A percentile compares a stretch with the other conserved stretches of the same genome.
Conservation (phyloP, 208 protist species). For the Crithidia expoeki region DNA sequence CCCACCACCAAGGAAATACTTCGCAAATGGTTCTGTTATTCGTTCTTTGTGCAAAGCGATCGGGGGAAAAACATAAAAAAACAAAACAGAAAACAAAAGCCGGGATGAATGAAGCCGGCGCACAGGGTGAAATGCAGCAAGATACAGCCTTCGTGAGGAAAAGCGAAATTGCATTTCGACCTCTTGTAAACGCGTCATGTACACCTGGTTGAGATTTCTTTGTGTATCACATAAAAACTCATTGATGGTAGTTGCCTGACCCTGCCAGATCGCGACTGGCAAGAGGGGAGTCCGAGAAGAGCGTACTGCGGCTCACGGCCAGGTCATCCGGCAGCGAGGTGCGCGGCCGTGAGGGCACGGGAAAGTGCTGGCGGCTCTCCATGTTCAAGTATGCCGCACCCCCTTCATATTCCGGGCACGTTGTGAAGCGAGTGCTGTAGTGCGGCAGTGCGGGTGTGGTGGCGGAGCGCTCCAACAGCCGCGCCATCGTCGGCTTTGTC, state of each 20-base stretch:
- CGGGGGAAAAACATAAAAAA: not conserved
- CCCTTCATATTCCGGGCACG: conserved; percentile 2
- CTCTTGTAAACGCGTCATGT: too few relatives aligned
- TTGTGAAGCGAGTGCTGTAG: conserved; percentile 1
- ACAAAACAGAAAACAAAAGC: not conserved
- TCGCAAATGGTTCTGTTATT: too few relatives aligned
- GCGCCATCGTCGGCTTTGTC: conserved; percentile 18
- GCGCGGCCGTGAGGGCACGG: conserved; percentile 17
- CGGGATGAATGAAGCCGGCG: not conserved
- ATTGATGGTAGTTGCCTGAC: conserved; percentile 8
- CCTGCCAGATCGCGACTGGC: conserved; percentile 16
- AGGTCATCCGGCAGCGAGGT: conserved; percentile 29
- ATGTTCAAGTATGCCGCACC: not conserved
- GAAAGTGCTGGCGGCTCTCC: conserved; percentile 13
- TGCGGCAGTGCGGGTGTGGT: conserved; percentile 20
- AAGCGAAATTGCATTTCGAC: too few relatives aligned
- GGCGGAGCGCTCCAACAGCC: conserved; percentile 22
- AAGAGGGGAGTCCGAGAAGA: conserved; percentile 16
- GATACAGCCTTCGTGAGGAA: too few relatives aligned
- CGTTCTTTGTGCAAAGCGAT: too few relatives aligned
- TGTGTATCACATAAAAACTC: too few relatives aligned
- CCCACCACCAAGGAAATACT: not conserved
- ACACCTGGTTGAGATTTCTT: too few relatives aligned
- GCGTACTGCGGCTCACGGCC: conserved; percentile 31
- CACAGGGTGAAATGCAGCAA: too few relatives aligned